A percentile compares a stretch with the other conserved stretches of the same genome.
Evolutionary conservation across 106 monocot genomes (phyloP).

Genomic region (Dendrobium nobile): DNA sequence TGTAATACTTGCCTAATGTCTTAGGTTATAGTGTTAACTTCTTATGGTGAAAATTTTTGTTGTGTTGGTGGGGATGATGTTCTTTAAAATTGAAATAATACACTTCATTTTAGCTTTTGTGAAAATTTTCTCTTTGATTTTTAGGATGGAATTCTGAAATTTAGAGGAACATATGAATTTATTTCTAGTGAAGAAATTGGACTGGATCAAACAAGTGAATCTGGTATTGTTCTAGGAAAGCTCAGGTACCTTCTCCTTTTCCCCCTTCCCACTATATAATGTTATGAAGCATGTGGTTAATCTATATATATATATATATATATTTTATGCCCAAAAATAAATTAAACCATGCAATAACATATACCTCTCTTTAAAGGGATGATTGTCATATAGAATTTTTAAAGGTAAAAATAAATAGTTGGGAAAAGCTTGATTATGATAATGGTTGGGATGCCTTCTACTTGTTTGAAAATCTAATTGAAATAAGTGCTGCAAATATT

Average conservation of each 20-base stretch:
- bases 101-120: background rate
- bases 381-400: background rate
- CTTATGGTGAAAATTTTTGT: too few relatives aligned
- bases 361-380: background rate
- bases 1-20: background rate
- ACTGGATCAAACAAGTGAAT: conserved; percentile 7
- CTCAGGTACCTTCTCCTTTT: conserved; percentile 6
- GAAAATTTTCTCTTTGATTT: background rate
- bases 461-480: background rate
- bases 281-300: background rate
- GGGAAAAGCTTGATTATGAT: background rate
- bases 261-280: background rate
- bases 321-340: background rate
- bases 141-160: conserved; percentile 24
- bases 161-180: conserved; percentile 23
- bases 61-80: too few relatives aligned
- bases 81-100: background rate
- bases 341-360: background rate
- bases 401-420: background rate
- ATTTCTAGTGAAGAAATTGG: conserved; percentile 24
- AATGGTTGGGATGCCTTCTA: background rate
- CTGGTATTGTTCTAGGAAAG: conserved; percentile 21
- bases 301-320: background rate
- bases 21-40: background rate
- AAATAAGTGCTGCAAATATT: background rate